phyloP scores from a whole-genome alignment of 2,329 filamentous ascomycete genomes.

The Verruconis gallopava region DNA sequence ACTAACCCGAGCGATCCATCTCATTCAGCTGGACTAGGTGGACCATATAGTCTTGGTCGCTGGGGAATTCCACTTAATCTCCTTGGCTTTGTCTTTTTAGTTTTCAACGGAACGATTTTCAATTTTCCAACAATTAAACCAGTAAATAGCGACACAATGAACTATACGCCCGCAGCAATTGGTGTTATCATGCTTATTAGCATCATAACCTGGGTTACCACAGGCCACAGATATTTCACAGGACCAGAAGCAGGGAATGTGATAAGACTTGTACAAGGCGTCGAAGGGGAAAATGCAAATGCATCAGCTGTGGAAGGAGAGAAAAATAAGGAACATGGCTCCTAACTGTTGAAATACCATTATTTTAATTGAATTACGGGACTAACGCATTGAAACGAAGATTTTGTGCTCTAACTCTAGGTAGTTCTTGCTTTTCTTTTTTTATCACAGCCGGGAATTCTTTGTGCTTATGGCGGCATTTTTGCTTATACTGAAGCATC shows the following conservation, averaged over 20 bases:
- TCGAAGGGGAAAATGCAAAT: neutral
- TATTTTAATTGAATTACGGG: too few species aligned
- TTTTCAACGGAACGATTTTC: conserved; percentile 43
- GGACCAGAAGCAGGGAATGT: conserved; percentile 26
- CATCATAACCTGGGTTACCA: conserved; percentile 38
- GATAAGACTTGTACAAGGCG: neutral
- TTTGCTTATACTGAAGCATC: too few species aligned
- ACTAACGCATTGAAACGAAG: too few species aligned
- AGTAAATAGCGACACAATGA: conserved; percentile 43
- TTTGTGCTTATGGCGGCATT: too few species aligned
- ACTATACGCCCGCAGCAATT: conserved; percentile 44
- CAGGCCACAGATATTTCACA: conserved; percentile 36
- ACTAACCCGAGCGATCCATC: conserved; percentile 26
- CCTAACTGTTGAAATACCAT: too few species aligned
- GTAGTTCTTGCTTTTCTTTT: too few species aligned
- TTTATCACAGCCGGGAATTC: too few species aligned
- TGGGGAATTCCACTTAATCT: conserved; percentile 34
- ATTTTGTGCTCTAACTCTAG: too few species aligned
- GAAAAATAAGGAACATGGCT: too few species aligned
- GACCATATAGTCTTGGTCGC: conserved; percentile 33
- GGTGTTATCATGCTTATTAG: conserved; percentile 41
- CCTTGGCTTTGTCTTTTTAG: conserved; percentile 37
- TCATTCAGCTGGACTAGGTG: conserved; percentile 20
- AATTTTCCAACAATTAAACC: conserved; percentile 41
- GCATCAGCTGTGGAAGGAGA: neutral